Conservation (phyloP, 805 yeast genomes). For the Wickerhamiella australiensis region DNA sequence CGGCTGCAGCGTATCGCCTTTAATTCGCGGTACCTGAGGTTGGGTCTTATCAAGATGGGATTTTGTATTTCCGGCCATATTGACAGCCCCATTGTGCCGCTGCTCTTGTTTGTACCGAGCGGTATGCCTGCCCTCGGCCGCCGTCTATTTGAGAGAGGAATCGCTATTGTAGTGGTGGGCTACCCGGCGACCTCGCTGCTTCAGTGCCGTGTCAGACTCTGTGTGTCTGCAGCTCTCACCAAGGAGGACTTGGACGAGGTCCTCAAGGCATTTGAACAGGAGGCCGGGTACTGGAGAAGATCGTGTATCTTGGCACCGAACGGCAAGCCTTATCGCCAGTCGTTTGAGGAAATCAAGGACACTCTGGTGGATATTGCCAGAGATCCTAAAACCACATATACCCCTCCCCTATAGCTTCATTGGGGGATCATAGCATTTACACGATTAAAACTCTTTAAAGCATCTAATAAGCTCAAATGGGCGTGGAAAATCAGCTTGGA, state of each 20-base stretch:
- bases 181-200: slow-evolving; percentile 95
- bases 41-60: slow-evolving; percentile 84
- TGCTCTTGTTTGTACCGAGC: slow-evolving; percentile 76
- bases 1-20: slow-evolving; percentile 88
- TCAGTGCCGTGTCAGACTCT: slow-evolving; percentile 80
- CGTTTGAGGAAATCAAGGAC: slow-evolving; percentile 23
- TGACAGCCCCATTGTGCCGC: slow-evolving; percentile 92
- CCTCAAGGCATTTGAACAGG: slow-evolving; percentile 40
- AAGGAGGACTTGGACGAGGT: slow-evolving; percentile 74
- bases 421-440: not conserved
- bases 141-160: slow-evolving; percentile 60
- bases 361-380: slow-evolving; percentile 25
- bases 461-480: not conserved
- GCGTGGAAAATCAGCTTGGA: too few relatives aligned
- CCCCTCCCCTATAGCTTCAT: slow-evolving; percentile 3
- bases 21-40: slow-evolving; percentile 83
- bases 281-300: slow-evolving; percentile 34
- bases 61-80: slow-evolving; percentile 90
- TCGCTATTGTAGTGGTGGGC: slow-evolving; percentile 93
- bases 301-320: slow-evolving; percentile 20
- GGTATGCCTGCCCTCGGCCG: slow-evolving; percentile 90
- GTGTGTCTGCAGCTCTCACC: slow-evolving; percentile 83
- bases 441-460: not conserved
- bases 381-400: slow-evolving; percentile 16
- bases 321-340: slow-evolving; percentile 15